Conservation (phyloP, 352 stramenopile species). For the Pythium phragmitis region DNA sequence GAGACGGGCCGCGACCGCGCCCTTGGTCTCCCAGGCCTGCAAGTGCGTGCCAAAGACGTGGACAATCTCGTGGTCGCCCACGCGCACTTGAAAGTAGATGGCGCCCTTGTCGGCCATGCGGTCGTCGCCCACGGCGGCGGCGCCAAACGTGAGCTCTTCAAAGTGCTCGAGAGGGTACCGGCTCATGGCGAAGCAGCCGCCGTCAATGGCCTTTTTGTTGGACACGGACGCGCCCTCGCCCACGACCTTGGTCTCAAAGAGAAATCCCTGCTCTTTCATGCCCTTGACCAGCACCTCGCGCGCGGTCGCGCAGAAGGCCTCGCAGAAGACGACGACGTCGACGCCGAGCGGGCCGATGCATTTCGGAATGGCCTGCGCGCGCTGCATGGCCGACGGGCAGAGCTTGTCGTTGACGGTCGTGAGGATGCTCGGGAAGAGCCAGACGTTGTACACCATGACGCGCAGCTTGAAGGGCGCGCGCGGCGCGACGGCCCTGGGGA, state of each 20-base stretch:
- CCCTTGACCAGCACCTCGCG: constrained; percentile 49
- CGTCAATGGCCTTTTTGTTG: constrained; percentile 62
- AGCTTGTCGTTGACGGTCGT: constrained; percentile 65
- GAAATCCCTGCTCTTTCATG: constrained; percentile 65
- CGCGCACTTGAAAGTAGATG: constrained; percentile 54
- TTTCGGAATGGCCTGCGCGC: constrained; percentile 53
- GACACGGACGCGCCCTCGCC: constrained; percentile 43
- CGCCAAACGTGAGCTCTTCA: constrained; percentile 61
- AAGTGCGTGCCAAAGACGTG: constrained; percentile 68
- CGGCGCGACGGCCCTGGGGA: constrained; percentile 6
- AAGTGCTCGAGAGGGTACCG: constrained; percentile 53
- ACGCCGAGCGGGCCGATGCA: constrained; percentile 39
- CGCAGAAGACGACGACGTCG: constrained; percentile 73
- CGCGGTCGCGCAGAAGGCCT: constrained; percentile 53
- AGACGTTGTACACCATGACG: constrained; percentile 75
- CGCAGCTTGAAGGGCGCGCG: constrained; percentile 41
- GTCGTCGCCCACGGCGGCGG: constrained; percentile 52
- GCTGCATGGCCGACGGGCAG: constrained; percentile 43
- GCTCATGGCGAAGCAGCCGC: constrained; percentile 71
- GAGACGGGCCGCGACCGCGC: constrained; percentile 38
- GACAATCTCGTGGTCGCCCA: constrained; percentile 35
- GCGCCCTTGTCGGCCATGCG: constrained; percentile 64
- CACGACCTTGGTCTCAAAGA: constrained; percentile 71
- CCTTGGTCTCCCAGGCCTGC: constrained; percentile 61
- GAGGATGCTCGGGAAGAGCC: constrained; percentile 61